Evolutionary conservation across 768 basidiomycete species (phyloP).

Genomic region (Macrocybe gigantea): DNA sequence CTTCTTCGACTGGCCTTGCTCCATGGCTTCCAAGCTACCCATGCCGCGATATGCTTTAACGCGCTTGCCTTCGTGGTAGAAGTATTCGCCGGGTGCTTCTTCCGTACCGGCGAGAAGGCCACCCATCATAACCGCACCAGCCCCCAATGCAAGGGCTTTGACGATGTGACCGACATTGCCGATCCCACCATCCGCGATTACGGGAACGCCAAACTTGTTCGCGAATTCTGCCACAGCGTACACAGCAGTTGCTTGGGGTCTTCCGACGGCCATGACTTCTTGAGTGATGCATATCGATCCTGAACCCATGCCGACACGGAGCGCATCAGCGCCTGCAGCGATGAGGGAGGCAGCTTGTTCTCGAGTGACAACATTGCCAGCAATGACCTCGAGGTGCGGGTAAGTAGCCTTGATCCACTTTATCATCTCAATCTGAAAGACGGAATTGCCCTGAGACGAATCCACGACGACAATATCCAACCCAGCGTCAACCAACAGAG

Average conservation of each 20-base stretch:
- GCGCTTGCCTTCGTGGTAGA: conserved; percentile 98
- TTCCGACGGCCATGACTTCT: conserved; percentile 98
- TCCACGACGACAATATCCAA: conserved; percentile 94
- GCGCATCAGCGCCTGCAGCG: conserved; percentile 90
- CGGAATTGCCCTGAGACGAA: conserved; percentile 94
- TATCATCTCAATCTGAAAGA: conserved; percentile 93
- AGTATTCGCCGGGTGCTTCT: conserved; percentile 98
- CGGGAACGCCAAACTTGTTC: conserved; percentile 88
- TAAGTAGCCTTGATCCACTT: conserved; percentile 84
- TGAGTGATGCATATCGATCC: conserved; percentile 99
- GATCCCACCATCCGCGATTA: conserved; percentile 95
- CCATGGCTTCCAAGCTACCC: conserved; percentile 95
- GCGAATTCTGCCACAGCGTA: conserved; percentile 94
- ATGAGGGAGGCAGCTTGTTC: conserved; percentile 96
- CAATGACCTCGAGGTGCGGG: conserved; percentile 88
- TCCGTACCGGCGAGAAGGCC: conserved; percentile 92
- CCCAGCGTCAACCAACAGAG: conserved; percentile 86
- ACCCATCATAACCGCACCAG: conserved; percentile 99
- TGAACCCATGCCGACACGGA: conserved; percentile 96
- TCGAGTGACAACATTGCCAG: conserved; percentile 96
- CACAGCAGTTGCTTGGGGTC: conserved; percentile 98
- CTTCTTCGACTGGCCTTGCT: conserved; percentile 53
- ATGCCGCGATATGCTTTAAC: conserved; percentile 99
- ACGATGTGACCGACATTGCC: conserved; percentile 96
- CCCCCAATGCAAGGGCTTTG: conserved; percentile 92